Conservation (phyloP, 2,329 filamentous ascomycete genomes). For the Cadophora sp. region DNA sequence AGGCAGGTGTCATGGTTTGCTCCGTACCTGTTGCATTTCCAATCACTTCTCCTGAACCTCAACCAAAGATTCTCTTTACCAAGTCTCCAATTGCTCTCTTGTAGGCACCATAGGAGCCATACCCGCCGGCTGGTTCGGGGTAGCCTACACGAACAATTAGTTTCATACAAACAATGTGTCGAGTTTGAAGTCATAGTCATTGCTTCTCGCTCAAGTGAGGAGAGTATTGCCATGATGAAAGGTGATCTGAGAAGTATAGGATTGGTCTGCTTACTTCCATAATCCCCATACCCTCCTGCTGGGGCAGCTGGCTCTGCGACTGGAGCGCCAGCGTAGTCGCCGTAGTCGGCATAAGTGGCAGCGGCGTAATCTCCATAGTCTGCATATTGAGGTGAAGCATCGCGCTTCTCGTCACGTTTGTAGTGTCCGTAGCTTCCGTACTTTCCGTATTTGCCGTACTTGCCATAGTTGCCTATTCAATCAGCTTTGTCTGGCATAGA, state of each 20-base stretch:
- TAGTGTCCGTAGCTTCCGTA: slow-evolving; percentile 26
- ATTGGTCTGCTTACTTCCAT: slow-evolving; percentile 2
- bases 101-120: slow-evolving; percentile 23
- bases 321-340: slow-evolving; percentile 6
- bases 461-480: not conserved
- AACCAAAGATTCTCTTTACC: slow-evolving; percentile 24
- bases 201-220: no score
- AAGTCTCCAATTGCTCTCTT: slow-evolving; percentile 24
- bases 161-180: not conserved
- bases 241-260: no score
- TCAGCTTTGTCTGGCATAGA: not conserved
- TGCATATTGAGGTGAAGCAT: slow-evolving; percentile 5
- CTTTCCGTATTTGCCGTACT: slow-evolving; percentile 17
- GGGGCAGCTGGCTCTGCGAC: slow-evolving; percentile 9
- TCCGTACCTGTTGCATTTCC: not conserved
- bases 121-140: not conserved
- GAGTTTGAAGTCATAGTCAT: no score
- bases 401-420: slow-evolving; percentile 20
- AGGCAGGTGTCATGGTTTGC: not conserved
- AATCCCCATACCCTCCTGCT: slow-evolving; percentile 19
- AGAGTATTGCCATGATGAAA: no score
- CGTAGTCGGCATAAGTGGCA: slow-evolving; percentile 16
- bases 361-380: slow-evolving; percentile 23
- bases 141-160: slow-evolving; percentile 1
- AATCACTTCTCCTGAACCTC: not conserved